These are phyloP conservation scores for Termitomyces sp. DNA, from an alignment of 1,284 basidiomycete species.

Conservation along the genomic window DNA sequence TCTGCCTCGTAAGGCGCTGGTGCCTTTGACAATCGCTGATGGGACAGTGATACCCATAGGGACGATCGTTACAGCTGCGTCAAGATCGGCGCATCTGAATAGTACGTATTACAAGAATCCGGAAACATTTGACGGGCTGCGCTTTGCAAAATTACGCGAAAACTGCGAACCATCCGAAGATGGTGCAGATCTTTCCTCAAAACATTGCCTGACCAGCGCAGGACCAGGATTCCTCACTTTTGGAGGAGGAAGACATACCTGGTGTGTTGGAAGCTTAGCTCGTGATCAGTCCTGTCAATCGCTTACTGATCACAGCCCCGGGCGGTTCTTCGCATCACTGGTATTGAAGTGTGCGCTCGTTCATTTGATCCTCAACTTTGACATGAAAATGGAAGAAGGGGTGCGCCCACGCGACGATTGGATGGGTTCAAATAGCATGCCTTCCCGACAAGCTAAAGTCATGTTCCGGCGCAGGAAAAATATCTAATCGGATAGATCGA, in stretches of 20 bases:
- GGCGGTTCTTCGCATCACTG: slow-evolving; percentile 12
- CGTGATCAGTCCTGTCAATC: neutral
- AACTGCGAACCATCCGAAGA: neutral
- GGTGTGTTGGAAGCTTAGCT: slow-evolving; percentile 1
- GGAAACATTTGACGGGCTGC: slow-evolving; percentile 10
- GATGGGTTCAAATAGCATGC: slow-evolving; percentile 10
- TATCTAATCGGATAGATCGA: neutral
- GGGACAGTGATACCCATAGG: neutral
- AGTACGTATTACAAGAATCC: slow-evolving; percentile 5
- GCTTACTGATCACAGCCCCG: neutral
- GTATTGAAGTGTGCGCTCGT: slow-evolving; percentile 10
- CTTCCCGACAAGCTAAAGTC: slow-evolving; percentile 4
- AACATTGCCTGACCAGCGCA: slow-evolving; percentile 3
- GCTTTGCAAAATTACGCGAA: slow-evolving; percentile 10
- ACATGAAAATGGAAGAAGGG: slow-evolving; percentile 12
- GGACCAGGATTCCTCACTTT: neutral
- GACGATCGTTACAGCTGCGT: neutral
- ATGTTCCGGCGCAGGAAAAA: slow-evolving; percentile 9
- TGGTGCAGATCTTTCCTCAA: neutral
- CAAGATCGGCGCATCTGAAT: slow-evolving; percentile 2
- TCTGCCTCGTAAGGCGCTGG: neutral
- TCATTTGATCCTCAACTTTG: slow-evolving; percentile 10
- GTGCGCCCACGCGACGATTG: slow-evolving; percentile 5
- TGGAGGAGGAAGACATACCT: slow-evolving; percentile 8
- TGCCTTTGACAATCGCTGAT: neutral